Evolutionary conservation across 2,329 filamentous ascomycete genomes (phyloP).

Genomic region (Xylariaceae sp.): DNA sequence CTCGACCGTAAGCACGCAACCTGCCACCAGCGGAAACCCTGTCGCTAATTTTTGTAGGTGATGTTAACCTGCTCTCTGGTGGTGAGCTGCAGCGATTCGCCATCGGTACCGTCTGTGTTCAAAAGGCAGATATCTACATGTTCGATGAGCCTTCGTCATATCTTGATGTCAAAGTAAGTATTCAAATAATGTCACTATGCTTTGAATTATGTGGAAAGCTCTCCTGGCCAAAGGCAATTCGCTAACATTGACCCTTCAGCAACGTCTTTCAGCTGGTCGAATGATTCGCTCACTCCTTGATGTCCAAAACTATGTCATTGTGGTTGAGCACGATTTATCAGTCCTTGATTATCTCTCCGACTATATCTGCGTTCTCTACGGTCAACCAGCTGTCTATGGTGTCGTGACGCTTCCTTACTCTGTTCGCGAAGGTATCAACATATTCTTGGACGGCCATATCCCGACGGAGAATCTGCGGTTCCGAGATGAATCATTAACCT

Average conservation of each 20-base stretch:
- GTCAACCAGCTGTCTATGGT: slow-evolving; percentile 92
- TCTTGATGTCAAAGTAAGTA: slow-evolving; percentile 74
- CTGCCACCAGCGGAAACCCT: not conserved
- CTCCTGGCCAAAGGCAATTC: too few species aligned
- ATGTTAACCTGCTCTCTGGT: slow-evolving; percentile 86
- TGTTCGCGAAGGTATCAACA: slow-evolving; percentile 98
- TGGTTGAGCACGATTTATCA: slow-evolving; percentile 98
- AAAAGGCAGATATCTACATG: slow-evolving; percentile 98
- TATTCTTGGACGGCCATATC: slow-evolving; percentile 97
- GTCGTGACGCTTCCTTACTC: slow-evolving; percentile 94
- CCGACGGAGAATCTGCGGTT: slow-evolving; percentile 98
- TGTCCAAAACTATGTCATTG: slow-evolving; percentile 92
- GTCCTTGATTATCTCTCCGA: slow-evolving; percentile 98
- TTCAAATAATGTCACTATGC: too few species aligned
- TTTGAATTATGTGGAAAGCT: too few species aligned
- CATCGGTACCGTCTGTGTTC: slow-evolving; percentile 92
- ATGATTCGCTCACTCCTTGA: slow-evolving; percentile 89
- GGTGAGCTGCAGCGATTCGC: slow-evolving; percentile 98
- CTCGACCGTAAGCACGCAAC: slow-evolving; percentile 63
- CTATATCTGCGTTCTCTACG: slow-evolving; percentile 97
- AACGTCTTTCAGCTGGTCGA: slow-evolving; percentile 86
- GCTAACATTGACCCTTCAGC: slow-evolving; percentile 46
- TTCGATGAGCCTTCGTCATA: slow-evolving; percentile 99
- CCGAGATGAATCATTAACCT: slow-evolving; percentile 93
- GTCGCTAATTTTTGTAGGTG: slow-evolving; percentile 34